Base-by-base conservation (phyloP, 345 rosid genomes). In the Gossypium rotundifolium region DNA sequence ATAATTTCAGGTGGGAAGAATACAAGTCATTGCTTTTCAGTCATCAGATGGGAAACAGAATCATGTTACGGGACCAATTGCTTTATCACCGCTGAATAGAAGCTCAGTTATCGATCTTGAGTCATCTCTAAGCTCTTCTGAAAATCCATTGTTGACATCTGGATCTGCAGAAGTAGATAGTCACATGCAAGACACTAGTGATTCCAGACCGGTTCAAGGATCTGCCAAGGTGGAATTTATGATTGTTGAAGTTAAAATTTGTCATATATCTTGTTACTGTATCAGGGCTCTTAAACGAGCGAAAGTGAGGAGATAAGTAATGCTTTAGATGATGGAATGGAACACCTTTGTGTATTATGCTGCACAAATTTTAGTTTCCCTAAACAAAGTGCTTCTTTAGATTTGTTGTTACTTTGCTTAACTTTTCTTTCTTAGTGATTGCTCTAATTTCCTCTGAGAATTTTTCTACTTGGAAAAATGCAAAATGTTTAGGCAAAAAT, bases 1-100 rank as follows among this genome's bases (percentile, higher is more conserved):
- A 48, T 77, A 44, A 63, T 80, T 79, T 78, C 82, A 93, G 99
- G 91, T 95, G 77, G 99, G 99, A 51, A 84, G 96, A 87, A 95
- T 95, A 77, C 99, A 95, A 85, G 91, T 95, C 60, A 91, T 93
- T 74, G 99, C 99, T 54, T 95, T 95, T 84, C 99, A 95, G 83
- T 93, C 99, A 42, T 88, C 89, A 45, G 94, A 93, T 83, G 97
- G 98, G 77, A 93, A 89, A 74, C 94, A 85, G 48, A 82, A 78
- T 80, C 78, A 77, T 80, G 71, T 81, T 72, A 79, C 83, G 42
- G 83, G 81, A 79, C 82, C 92, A 51, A 45, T 87, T 72, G 75
- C 87, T 62, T 75, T 85, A 60, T 78, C 90, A 27, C 88, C 89
- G 25, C 76, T 83, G 18, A 81, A 81, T 85, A 90, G 76, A 83